A percentile compares a stretch with the other conserved stretches of the same genome.
Evolutionary conservation across 352 stramenopile species (phyloP).

Genomic region (Aphanomyces cochlioides): DNA sequence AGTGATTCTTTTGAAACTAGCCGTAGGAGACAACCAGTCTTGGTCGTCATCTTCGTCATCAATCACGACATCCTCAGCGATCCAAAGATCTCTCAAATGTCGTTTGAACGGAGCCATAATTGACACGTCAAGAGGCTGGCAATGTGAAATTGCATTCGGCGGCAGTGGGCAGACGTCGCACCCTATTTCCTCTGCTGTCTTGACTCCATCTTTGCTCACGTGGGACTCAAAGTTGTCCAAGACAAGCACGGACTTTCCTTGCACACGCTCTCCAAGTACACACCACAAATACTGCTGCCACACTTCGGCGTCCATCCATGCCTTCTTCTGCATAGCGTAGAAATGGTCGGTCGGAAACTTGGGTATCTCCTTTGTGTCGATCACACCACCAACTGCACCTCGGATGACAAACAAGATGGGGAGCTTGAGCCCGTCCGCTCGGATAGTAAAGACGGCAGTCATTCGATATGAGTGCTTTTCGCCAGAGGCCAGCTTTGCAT

Average conservation of each 20-base stretch:
- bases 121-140: slow-evolving; percentile 29
- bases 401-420: slow-evolving; percentile 34
- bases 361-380: slow-evolving; percentile 30
- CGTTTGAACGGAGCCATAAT: slow-evolving; percentile 31
- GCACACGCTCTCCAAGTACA: slow-evolving; percentile 19
- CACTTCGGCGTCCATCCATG: slow-evolving; percentile 30
- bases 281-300: slow-evolving; percentile 29
- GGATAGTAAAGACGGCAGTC: not conserved
- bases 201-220: slow-evolving; percentile 12
- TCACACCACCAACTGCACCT: slow-evolving; percentile 20
- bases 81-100: slow-evolving; percentile 22
- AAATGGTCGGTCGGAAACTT: slow-evolving; percentile 29
- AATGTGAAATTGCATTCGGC: slow-evolving; percentile 27
- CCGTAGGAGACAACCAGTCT: not conserved
- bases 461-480: slow-evolving; percentile 6
- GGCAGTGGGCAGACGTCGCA: slow-evolving; percentile 22
- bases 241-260: slow-evolving; percentile 28
- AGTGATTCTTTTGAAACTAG: not conserved
- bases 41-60: not conserved
- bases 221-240: too few species aligned
- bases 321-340: slow-evolving; percentile 34
- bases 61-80: slow-evolving; percentile 1
- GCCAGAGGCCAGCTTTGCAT: not conserved
- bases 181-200: not conserved
- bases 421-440: slow-evolving; percentile 18